Conservation (phyloP, 163 green algal species). For the Chloroidium sp. region DNA sequence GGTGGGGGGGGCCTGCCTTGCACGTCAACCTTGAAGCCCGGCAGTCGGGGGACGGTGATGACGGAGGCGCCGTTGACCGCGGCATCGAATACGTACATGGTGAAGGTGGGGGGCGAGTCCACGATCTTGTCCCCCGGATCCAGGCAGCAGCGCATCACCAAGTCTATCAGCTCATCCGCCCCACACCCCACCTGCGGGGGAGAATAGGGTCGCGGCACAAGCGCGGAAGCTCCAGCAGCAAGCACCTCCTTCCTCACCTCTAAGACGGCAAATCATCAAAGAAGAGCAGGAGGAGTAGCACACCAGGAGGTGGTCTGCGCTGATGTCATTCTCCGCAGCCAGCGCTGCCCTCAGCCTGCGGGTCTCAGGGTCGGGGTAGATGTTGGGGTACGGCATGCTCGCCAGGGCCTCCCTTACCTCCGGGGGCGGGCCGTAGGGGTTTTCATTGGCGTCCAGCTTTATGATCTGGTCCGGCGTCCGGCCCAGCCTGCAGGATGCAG, state of each 20-base stretch:
- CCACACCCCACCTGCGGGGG: slow-evolving; percentile 80
- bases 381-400: slow-evolving; percentile 84
- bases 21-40: slow-evolving; percentile 84
- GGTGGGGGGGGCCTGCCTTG: slow-evolving; percentile 62
- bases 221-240: background rate
- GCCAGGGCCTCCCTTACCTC: slow-evolving; percentile 84
- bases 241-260: background rate
- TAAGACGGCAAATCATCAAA: background rate
- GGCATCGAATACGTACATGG: slow-evolving; percentile 97
- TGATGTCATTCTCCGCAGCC: slow-evolving; percentile 61
- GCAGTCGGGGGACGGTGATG: slow-evolving; percentile 71
- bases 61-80: slow-evolving; percentile 80
- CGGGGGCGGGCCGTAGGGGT: slow-evolving; percentile 94
- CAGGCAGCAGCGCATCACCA: slow-evolving; percentile 91
- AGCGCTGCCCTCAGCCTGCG: slow-evolving; percentile 68
- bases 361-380: slow-evolving; percentile 97
- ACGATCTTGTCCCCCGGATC: slow-evolving; percentile 90
- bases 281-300: background rate
- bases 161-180: slow-evolving; percentile 97
- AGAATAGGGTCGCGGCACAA: background rate
- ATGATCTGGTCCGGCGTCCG: slow-evolving; percentile 81
- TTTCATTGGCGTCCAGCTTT: slow-evolving; percentile 99
- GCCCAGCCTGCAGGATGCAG: slow-evolving; percentile 60
- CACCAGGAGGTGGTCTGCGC: slow-evolving; percentile 84
- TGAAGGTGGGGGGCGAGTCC: slow-evolving; percentile 95